These are phyloP conservation scores for Jatropha curcas DNA, from an alignment of 345 rosid genomes.

Conservation along the genomic window DNA sequence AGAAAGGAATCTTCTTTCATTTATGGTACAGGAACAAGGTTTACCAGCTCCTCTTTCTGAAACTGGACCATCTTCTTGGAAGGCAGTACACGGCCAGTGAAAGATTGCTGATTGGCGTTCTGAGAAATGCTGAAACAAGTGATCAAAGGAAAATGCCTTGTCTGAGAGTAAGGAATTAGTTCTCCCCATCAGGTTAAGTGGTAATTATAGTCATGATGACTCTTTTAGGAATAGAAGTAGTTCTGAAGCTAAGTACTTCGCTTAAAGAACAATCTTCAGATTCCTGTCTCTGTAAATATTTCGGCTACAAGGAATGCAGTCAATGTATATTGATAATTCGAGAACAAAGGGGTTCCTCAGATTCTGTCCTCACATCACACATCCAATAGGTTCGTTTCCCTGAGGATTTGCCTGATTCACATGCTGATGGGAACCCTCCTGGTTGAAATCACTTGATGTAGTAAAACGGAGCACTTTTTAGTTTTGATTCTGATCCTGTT, in stretches of 20 bases:
- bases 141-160: conserved; percentile 35
- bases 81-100: conserved; percentile 26
- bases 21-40: conserved; percentile 29
- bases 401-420: conserved; percentile 33
- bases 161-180: conserved; percentile 39
- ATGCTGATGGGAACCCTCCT: conserved; percentile 21
- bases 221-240: conserved; percentile 42
- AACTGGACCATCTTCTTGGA: conserved; percentile 35
- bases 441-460: conserved; percentile 38
- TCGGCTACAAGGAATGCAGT: conserved; percentile 52
- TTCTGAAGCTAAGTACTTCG: conserved; percentile 46
- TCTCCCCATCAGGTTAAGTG: conserved; percentile 48
- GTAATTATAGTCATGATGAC: conserved; percentile 34
- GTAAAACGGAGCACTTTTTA: conserved; percentile 12
- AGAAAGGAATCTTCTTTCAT: conserved; percentile 29
- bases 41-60: conserved; percentile 34
- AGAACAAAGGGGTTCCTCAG: conserved; percentile 36
- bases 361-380: conserved; percentile 22
- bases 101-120: conserved; percentile 28
- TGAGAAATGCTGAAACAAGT: conserved; percentile 26
- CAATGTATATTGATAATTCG: conserved; percentile 45
- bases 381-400: conserved; percentile 36
- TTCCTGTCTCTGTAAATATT: conserved; percentile 38
- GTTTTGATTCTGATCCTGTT: conserved; percentile 30
- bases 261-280: conserved; percentile 50